Evolutionary conservation across 345 rosid genomes (phyloP), one percentile per base, ranked within the genome.

Genomic region (Litchi chinensis): DNA sequence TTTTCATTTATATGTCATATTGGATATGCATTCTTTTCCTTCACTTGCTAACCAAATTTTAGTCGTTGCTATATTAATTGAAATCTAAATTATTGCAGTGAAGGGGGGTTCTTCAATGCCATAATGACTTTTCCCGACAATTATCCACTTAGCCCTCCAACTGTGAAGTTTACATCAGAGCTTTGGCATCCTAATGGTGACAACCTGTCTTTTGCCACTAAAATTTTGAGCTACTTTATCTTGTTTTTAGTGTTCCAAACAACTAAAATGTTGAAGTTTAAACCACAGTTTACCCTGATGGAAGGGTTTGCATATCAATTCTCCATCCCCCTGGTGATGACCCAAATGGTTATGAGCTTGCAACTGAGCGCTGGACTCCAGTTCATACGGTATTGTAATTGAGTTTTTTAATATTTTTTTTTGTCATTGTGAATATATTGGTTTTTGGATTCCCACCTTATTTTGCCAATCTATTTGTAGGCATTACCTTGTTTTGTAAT

Each of bases 251-350:
- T 62, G 48, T 65, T 48, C 71, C 65, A 50, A 71, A 71, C 52
- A 82, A 68, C 70, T 78, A 76, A 62, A 21, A 8, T 32, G 32
- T 16, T 59, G 28, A 15, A 9, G 22, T 54, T 6, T 37, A 68
- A 44, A 68, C 52, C 80, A 46, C 83, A 91, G 98, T 93, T 74
- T 94, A 89, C 77, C 77, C 90, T 7, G 97, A 93, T 77, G 98
- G 98, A 57, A 87, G 80, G 76, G 97, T 94, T 76, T 91, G 96
- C 86, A 93, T 94, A 77, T 94, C 98, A 11, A 94, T 93, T 82
- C 96, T 93, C 77, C 98, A 94, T 82, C 95, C 96, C 54, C 96
- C 96, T 63, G 97, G 97, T 66, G 98, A 93, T n/a, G 98, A 93
- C 77, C 98, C 98, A 40, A 89, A 84, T 84, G 98, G 98, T n/a